Conservation (phyloP, 768 basidiomycete genomes). For the Tulasnella sp. region DNA sequence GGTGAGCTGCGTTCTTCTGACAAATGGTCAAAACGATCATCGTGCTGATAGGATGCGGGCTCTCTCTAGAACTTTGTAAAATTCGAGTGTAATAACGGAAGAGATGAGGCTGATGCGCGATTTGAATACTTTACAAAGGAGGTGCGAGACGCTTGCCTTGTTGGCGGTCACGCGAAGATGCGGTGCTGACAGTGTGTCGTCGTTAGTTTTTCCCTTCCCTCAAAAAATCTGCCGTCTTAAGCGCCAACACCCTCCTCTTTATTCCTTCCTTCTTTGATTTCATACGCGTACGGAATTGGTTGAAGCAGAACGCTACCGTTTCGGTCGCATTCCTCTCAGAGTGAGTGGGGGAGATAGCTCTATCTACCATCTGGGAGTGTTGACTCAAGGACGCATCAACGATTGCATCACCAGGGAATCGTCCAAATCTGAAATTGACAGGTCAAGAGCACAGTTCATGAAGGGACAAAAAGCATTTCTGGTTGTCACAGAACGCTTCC, state of each 20-base stretch:
- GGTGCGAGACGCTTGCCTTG: slow-evolving; percentile 30
- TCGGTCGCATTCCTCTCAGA: slow-evolving; percentile 83
- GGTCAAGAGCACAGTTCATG: slow-evolving; percentile 90
- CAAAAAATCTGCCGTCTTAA: slow-evolving; percentile 88
- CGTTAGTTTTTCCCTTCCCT: slow-evolving; percentile 64
- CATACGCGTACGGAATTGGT: slow-evolving; percentile 77
- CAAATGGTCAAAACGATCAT: background rate
- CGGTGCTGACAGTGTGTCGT: background rate
- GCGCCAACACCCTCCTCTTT: slow-evolving; percentile 77
- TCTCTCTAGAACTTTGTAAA: slow-evolving; percentile 50
- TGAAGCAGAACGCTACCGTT: slow-evolving; percentile 59
- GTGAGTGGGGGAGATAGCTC: slow-evolving; percentile 32
- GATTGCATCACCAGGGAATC: slow-evolving; percentile 52
- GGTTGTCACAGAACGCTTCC: slow-evolving; percentile 93
- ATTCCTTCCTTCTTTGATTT: slow-evolving; percentile 96
- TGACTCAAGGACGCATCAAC: background rate
- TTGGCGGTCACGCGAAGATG: background rate
- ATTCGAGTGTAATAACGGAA: slow-evolving; percentile 59
- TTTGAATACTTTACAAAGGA: slow-evolving; percentile 82
- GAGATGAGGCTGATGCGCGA: slow-evolving; percentile 76
- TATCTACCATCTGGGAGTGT: background rate
- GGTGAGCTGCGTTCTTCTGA: slow-evolving; percentile 30
- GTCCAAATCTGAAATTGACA: slow-evolving; percentile 85
- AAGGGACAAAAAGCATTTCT: slow-evolving; percentile 74
- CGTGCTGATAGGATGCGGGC: background rate